Evolutionary conservation across 75 land plant species (phyloP).

Genomic region (Pinus tabuliformis): DNA sequence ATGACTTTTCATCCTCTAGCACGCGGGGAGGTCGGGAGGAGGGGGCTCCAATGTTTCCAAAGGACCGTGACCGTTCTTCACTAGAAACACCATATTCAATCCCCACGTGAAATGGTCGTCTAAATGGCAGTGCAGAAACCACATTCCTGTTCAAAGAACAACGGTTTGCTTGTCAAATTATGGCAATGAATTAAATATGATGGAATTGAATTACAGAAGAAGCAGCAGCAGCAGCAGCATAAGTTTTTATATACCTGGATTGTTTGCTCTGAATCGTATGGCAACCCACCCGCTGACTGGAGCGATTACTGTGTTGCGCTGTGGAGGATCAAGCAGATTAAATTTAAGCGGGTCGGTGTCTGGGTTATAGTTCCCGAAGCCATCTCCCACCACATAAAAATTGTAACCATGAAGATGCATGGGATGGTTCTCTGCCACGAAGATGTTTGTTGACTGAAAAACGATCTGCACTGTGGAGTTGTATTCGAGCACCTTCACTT

Average conservation of each 20-base stretch:
- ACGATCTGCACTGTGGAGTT: slow-evolving; percentile 15
- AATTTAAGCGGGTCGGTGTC: slow-evolving; percentile 24
- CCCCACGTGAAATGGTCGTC: no score
- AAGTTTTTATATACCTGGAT: slow-evolving; percentile 13
- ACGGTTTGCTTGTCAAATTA: no score
- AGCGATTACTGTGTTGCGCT: slow-evolving; percentile 37
- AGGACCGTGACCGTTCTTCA: no score
- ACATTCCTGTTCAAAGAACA: no score
- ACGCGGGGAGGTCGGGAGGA: no score
- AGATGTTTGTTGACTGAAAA: slow-evolving; percentile 22
- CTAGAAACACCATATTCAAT: no score
- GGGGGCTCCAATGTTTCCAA: no score
- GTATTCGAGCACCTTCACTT: no score
- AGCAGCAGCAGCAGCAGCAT: background rate
- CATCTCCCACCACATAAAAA: slow-evolving; percentile 28
- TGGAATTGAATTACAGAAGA: background rate
- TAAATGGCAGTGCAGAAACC: no score
- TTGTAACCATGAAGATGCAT: slow-evolving; percentile 35
- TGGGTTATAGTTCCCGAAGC: slow-evolving; percentile 41
- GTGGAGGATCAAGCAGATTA: slow-evolving; percentile 48
- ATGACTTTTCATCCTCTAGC: no score
- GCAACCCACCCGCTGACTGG: slow-evolving; percentile 49
- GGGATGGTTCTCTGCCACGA: slow-evolving; percentile 19
- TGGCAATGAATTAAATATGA: no score
- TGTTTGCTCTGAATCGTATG: slow-evolving; percentile 37